Evolutionary conservation across 192 early-diverging fungal genomes (phyloP).

Genomic region (Entophlyctis helioformis): DNA sequence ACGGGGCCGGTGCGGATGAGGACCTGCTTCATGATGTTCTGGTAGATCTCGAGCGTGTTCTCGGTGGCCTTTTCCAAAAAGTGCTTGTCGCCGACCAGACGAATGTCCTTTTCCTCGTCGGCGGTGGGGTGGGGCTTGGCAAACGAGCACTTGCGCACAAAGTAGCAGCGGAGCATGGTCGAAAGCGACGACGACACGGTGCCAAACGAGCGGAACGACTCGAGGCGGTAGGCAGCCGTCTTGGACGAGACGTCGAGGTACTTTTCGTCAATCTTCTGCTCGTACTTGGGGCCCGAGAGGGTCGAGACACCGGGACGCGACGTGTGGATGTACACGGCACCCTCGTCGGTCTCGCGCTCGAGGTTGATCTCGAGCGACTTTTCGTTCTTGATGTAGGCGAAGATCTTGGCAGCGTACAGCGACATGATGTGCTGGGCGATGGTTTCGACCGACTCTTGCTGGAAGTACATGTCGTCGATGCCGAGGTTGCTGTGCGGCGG

Average conservation of each 20-base stretch:
- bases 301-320: slow-evolving; percentile 85
- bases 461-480: slow-evolving; percentile 98
- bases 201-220: slow-evolving; percentile 91
- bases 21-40: slow-evolving; percentile 73
- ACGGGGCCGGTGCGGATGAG: slow-evolving; percentile 85
- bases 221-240: slow-evolving; percentile 73
- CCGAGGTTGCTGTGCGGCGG: slow-evolving; percentile 65
- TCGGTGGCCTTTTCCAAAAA: slow-evolving; percentile 93
- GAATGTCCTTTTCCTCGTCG: slow-evolving; percentile 64
- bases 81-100: slow-evolving; percentile 73
- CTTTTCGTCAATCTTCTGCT: slow-evolving; percentile 77
- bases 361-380: slow-evolving; percentile 71
- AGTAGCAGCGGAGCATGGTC: slow-evolving; percentile 85
- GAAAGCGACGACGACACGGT: slow-evolving; percentile 81
- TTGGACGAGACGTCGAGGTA: slow-evolving; percentile 71
- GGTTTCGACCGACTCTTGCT: slow-evolving; percentile 75
- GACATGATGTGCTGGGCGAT: slow-evolving; percentile 94
- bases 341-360: slow-evolving; percentile 76
- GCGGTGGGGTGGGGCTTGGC: slow-evolving; percentile 67
- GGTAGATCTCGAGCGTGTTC: slow-evolving; percentile 81
- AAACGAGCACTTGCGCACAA: slow-evolving; percentile 85
- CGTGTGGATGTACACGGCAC: slow-evolving; percentile 95
- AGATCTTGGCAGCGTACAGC: slow-evolving; percentile 91
- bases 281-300: slow-evolving; percentile 71
- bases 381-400: slow-evolving; percentile 82